Evolutionary conservation across 345 rosid genomes (phyloP), one percentile per base, ranked within the genome.

Genomic region (Anastatica hierochuntica): DNA sequence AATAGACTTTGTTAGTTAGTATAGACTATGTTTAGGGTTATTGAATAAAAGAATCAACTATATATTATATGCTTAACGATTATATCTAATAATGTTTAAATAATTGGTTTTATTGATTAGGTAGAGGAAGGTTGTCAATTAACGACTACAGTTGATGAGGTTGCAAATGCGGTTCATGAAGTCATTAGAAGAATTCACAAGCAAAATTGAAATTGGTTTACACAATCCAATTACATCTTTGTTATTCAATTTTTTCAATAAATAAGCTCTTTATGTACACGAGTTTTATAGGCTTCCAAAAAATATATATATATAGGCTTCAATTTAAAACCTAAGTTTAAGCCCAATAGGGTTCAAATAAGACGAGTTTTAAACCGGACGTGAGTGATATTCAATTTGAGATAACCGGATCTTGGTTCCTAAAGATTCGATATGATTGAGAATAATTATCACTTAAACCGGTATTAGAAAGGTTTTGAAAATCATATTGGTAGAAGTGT

Each of bases 81-180:
- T 2, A 18, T 20, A 10, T 14, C 12, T 54, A 24, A 17, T 12
- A 13, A 27, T 41, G 18, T 18, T 20, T 14, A 30, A 11, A 24
- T 34, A n/a, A 24, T 31, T 38, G 37, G 10, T 21, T 43, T 47
- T 40, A 27, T n/a, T n/a, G 14, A 56, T 37, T 49, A 56, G 69
- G 50, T 56, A 26, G 51, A 56, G 36, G 45, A 43, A 41, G 26
- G 33, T 16, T 48, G 50, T 56, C 38, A 49, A 14, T 16, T 64
- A 42, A 53, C 33, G 18, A 42, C 44, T 56, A 47, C 69, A 4
- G 50, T 18, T 49, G 26, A 42, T 34, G 69, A 56, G 13, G n/a
- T 64, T 16, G 57, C 63, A 49, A 34, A 55, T 5, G 63, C 57
- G 5, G 63, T 64, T 49, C 63, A 56, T 48, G 69, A 56, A 16